These are phyloP conservation scores for Wickerhamiella parazyma DNA, from an alignment of 805 yeast genomes.

Conservation along the genomic window DNA sequence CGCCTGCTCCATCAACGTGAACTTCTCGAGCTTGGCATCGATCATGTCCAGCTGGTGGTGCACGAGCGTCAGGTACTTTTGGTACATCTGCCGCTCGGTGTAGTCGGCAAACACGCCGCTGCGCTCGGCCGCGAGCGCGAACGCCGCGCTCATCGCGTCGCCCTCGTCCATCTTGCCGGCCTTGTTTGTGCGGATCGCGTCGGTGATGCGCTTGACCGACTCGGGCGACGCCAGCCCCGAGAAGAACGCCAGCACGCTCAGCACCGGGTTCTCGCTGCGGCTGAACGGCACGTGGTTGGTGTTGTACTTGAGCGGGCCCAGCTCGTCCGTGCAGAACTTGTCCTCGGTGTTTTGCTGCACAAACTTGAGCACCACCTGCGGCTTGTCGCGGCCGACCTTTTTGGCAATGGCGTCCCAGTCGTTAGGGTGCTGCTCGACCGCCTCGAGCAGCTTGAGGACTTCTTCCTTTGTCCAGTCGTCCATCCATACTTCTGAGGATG, in stretches of 20 bases:
- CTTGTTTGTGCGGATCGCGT: conserved; percentile 29
- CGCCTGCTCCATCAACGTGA: conserved; percentile 51
- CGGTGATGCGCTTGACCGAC: conserved; percentile 70
- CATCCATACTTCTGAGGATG: background rate
- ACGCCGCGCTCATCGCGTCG: conserved; percentile 37
- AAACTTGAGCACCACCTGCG: conserved; percentile 69
- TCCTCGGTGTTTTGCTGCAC: conserved; percentile 67
- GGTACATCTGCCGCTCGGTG: conserved; percentile 34
- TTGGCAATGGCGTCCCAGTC: conserved; percentile 73
- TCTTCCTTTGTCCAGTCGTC: conserved; percentile 57
- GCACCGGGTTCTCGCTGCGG: conserved; percentile 80
- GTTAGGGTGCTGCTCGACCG: conserved; percentile 45
- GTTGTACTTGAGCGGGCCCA: conserved; percentile 69
- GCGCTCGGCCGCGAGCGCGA: conserved; percentile 45
- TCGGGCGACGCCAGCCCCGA: conserved; percentile 75
- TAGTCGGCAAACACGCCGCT: conserved; percentile 17
- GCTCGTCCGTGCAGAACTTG: conserved; percentile 39
- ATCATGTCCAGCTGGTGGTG: conserved; percentile 62
- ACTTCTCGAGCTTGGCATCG: conserved; percentile 54
- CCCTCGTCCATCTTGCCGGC: conserved; percentile 4
- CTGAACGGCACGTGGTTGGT: conserved; percentile 68
- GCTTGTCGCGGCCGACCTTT: conserved; percentile 47
- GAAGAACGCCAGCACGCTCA: conserved; percentile 82
- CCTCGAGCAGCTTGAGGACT: conserved; percentile 45
- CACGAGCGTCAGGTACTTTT: conserved; percentile 47